Evolutionary conservation across 352 stramenopile genomes (phyloP).

Genomic region (Phytophthora fragariae): DNA sequence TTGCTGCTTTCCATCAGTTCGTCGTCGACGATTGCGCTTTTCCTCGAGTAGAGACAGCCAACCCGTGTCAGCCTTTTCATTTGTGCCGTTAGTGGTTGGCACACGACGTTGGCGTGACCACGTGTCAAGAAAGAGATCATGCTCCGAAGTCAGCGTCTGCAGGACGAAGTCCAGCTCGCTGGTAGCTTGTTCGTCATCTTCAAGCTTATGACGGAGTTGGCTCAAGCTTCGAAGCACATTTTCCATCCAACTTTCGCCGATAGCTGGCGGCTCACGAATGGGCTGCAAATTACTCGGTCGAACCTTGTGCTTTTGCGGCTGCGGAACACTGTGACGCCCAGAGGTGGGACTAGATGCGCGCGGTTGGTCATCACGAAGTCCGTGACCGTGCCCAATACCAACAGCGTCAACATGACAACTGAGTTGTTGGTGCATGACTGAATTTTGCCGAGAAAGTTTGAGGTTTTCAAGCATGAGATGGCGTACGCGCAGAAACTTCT

Average conservation of each 20-base stretch:
- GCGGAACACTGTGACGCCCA: slow-evolving; percentile 10
- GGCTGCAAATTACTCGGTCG: slow-evolving; percentile 2
- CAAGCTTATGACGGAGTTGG: slow-evolving; percentile 54
- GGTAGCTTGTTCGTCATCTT: slow-evolving; percentile 46
- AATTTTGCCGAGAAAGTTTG: slow-evolving; percentile 67
- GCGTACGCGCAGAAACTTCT: slow-evolving; percentile 63
- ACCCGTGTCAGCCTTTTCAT: slow-evolving; percentile 39
- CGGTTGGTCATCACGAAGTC: slow-evolving; percentile 12
- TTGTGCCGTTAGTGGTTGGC: slow-evolving; percentile 19
- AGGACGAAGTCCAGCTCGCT: slow-evolving; percentile 73
- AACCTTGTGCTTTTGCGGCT: slow-evolving; percentile 4
- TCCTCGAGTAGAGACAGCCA: slow-evolving; percentile 70
- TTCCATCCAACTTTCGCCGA: slow-evolving; percentile 80
- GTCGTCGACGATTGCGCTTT: slow-evolving; percentile 45
- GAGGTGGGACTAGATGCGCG: not conserved
- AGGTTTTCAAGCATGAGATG: slow-evolving; percentile 72
- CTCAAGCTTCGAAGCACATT: slow-evolving; percentile 70
- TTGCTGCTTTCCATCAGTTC: slow-evolving; percentile 22
- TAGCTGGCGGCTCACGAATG: slow-evolving; percentile 21
- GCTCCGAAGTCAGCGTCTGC: slow-evolving; percentile 67
- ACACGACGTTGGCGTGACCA: slow-evolving; percentile 37
- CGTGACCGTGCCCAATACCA: slow-evolving; percentile 42
- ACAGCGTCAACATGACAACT: slow-evolving; percentile 70
- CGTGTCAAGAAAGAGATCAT: slow-evolving; percentile 64
- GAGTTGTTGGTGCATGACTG: slow-evolving; percentile 72